Evolutionary conservation across 2,329 filamentous ascomycete species (phyloP).

Genomic region (Rasamsonia emersonii): DNA sequence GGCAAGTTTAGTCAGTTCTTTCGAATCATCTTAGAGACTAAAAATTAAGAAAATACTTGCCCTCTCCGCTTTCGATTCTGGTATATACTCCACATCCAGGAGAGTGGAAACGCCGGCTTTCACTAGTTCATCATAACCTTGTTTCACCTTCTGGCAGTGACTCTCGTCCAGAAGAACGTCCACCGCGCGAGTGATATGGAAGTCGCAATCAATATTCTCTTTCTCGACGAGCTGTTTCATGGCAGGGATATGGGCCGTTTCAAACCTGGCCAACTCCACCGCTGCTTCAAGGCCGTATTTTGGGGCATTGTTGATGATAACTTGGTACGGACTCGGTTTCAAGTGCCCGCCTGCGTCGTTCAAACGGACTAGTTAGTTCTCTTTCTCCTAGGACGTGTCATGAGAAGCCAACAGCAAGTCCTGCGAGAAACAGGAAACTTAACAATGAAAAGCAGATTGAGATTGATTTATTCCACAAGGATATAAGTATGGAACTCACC

Average conservation of each 20-base stretch:
- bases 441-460: no score
- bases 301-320: conserved; percentile 22
- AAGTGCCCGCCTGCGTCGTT: conserved; percentile 32
- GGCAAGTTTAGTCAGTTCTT: no score
- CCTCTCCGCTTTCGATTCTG: conserved; percentile 16
- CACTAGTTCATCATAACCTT: conserved; percentile 20
- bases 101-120: conserved; percentile 17
- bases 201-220: conserved; percentile 37
- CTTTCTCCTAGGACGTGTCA: no score
- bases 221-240: conserved; percentile 32
- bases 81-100: conserved; percentile 18
- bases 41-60: conserved; percentile 9
- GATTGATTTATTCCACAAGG: no score
- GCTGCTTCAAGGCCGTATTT: conserved; percentile 28
- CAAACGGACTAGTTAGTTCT: no score
- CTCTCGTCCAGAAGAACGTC: conserved; percentile 29
- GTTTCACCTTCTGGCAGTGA: conserved; percentile 22
- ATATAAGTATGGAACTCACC: conserved; percentile 17
- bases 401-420: no score
- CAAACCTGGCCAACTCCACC: conserved; percentile 31
- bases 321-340: conserved; percentile 34
- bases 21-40: no score
- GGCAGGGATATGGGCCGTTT: conserved; percentile 30
- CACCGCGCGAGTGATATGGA: conserved; percentile 28
- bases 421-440: no score